Base-by-base conservation (phyloP, 202 grass and related monocot genomes). In the Saccharum hybrid region DNA sequence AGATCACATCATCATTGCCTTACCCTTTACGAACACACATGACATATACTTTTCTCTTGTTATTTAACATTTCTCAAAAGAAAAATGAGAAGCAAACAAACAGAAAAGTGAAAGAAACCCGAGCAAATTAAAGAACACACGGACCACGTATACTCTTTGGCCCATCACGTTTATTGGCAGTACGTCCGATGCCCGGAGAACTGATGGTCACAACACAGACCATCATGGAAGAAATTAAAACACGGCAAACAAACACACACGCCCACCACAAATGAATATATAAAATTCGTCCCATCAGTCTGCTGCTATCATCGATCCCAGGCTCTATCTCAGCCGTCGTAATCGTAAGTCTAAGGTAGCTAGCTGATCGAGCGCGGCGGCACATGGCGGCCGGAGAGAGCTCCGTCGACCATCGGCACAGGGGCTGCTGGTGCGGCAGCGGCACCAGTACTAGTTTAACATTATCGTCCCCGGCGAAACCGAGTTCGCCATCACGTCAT, bases 401-500 rank as follows among this genome's bases (percentile, higher is more conserved):
- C 63, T 66, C 45, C 71, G 46, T 74, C 71, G 71, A 74, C 71
- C 71, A 36, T 31, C 22, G 23, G 60, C 60, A 63, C 60, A 30
- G 67, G 0, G 8, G 7, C 7, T 18, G 43, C 43, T 49, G 70
- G n/a, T 8, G n/a, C 63, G 34, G 43, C 56, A 22, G 56, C 56
- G n/a, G 56, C 56, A 22, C 8, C 8, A 9, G 10, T 1, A 8
- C 1, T 72, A 78, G 68, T 82, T 49, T 74, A 86, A 66, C 21
- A 79, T 89, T 90, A 90, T 90, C 88, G 8, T 61, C 8, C 42
- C 83, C 80, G 62, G 30, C 70, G 76, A 52, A 86, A 64, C 80
- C 16, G 80, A 86, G 83, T 63, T 52, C 34, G 9, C 84, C 88
- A 83, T 86, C 40, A 28, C 86, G 82, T 7, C 72, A 51, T 74